Base-by-base conservation (phyloP, 768 basidiomycete genomes). In the Lentinula aciculospora region DNA sequence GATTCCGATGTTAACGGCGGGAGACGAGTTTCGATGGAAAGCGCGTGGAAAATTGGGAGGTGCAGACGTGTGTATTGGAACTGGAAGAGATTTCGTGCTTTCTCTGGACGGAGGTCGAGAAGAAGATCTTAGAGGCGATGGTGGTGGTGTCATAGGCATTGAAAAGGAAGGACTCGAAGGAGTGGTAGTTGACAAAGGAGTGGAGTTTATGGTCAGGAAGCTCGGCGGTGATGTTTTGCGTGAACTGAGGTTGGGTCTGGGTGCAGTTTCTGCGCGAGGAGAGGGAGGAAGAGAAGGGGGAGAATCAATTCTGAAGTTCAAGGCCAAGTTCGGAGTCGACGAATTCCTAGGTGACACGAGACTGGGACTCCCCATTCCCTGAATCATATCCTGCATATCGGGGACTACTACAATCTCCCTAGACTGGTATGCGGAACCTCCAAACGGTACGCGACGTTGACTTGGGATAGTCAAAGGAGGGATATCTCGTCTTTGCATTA, bases 81-180 rank as follows among this genome's bases (percentile, higher is more conserved):
- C 39, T n/a, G 46, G 44, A 47, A 56, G 55, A 27, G 32, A 46
- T 44, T 45, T 56, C 19, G 29, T 15, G 23, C 55, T 46, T 34
- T 50, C 49, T 13, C 49, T 29, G 3, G 49, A 50, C 19, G 49
- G 31, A 10, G 31, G 49, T 4, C 49, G 49, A 12, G 49, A 50
- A 23, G 49, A 31, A 50, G 19, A 21, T 36, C 13, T 31, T 5
- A 34, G n/a, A 19, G 49, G 49, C 10, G 49, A 32, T 12, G 49
- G 31, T 21, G 49, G 49, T 10, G 49, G 49, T 7, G 49, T 50
- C 29, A 50, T 50, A 19, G 49, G 49, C 49, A 50, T 23, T 48
- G 25, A 15, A 31, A 48, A 48, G 15, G 25, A 28, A 48, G 46
- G 46, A 44, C 42, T 48, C 3, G 12, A 31, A 31, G 29, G 46